A percentile compares a stretch with the other conserved stretches of the same genome.
These are phyloP conservation scores for Sphaerulina musiva DNA, from an alignment of 2,329 filamentous ascomycete genomes.

Conservation along the genomic window DNA sequence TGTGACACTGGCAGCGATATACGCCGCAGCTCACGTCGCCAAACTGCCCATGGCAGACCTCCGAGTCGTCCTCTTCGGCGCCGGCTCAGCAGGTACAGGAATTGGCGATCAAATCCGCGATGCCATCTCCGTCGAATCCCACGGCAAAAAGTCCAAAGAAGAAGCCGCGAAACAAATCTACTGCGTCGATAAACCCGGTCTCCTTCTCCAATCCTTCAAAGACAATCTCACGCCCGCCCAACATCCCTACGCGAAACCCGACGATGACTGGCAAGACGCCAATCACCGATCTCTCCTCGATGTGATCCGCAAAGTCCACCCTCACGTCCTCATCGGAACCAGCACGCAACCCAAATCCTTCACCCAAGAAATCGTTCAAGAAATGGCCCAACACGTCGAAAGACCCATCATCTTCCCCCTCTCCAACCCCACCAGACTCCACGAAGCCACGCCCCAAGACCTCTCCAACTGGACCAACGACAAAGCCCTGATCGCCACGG, in stretches of 20 bases:
- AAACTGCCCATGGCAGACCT: conserved; percentile 61
- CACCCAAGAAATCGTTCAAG: conserved; percentile 63
- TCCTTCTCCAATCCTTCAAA: conserved; percentile 55
- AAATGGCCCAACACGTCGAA: conserved; percentile 67
- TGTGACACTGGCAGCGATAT: conserved; percentile 75
- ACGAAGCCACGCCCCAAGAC: conserved; percentile 73
- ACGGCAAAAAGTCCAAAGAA: conserved; percentile 52
- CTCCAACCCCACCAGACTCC: conserved; percentile 76
- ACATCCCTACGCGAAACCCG: conserved; percentile 57
- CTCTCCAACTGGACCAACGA: conserved; percentile 73
- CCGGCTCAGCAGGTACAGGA: conserved; percentile 74
- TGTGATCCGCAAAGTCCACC: conserved; percentile 64
- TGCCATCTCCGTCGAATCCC: conserved; percentile 63
- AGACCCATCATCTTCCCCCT: conserved; percentile 83
- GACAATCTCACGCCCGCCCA: conserved; percentile 62
- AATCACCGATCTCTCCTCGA: conserved; percentile 55
- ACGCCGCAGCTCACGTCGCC: conserved; percentile 66
- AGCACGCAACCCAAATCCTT: conserved; percentile 73
- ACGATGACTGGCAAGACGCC: conserved; percentile 56
- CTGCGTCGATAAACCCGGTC: conserved; percentile 68
- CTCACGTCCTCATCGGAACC: conserved; percentile 77
- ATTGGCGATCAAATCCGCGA: conserved; percentile 81
- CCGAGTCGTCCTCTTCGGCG: conserved; percentile 68
- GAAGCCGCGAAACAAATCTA: conserved; percentile 76
- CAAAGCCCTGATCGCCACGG: conserved; percentile 71